Percentiles rank a stretch among this genome's conserved stretches.
Conservation (phyloP, 805 yeast genomes). For the Zygoascus ofunaensis region DNA sequence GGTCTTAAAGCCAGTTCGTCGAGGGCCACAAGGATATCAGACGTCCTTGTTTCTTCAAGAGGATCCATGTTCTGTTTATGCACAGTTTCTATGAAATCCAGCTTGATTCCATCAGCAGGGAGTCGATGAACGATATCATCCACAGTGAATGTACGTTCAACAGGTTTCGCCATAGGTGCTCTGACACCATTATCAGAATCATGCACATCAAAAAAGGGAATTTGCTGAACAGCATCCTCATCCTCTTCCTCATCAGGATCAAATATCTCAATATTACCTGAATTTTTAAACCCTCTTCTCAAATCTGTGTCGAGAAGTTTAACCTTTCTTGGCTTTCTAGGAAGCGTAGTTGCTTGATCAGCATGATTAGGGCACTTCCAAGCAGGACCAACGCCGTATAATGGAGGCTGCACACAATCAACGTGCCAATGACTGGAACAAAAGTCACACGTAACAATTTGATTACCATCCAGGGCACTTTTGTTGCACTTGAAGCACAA, state of each 20-base stretch:
- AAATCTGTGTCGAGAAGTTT: constrained; percentile 46
- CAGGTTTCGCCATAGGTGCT: constrained; percentile 25
- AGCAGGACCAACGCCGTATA: constrained; percentile 63
- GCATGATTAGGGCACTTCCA: constrained; percentile 93
- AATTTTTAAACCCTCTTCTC: constrained; percentile 41
- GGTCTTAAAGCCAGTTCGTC: constrained; percentile 24
- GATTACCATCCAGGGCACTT: constrained; percentile 52
- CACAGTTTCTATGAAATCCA: constrained; percentile 58
- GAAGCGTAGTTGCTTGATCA: constrained; percentile 27
- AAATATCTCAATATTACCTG: constrained; percentile 51
- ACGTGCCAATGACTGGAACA: constrained; percentile 81
- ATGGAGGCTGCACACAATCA: constrained; percentile 76
- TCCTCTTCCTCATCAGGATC: constrained; percentile 35
- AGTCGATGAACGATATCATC: constrained; percentile 49
- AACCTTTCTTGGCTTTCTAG: constrained; percentile 39
- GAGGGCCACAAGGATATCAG: constrained; percentile 32
- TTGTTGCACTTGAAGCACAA: constrained; percentile 69
- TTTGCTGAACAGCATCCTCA: constrained; percentile 12
- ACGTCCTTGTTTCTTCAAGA: constrained; percentile 25
- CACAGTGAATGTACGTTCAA: constrained; percentile 15
- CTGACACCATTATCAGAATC: constrained; percentile 31
- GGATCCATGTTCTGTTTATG: constrained; percentile 29
- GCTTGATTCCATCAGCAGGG: constrained; percentile 56
- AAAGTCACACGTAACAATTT: constrained; percentile 69
- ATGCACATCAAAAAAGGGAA: constrained; percentile 24